Evolutionary conservation across 1,284 basidiomycete species (phyloP), one percentile per base, ranked within the genome.

Genomic region (Sparassis latifolia): DNA sequence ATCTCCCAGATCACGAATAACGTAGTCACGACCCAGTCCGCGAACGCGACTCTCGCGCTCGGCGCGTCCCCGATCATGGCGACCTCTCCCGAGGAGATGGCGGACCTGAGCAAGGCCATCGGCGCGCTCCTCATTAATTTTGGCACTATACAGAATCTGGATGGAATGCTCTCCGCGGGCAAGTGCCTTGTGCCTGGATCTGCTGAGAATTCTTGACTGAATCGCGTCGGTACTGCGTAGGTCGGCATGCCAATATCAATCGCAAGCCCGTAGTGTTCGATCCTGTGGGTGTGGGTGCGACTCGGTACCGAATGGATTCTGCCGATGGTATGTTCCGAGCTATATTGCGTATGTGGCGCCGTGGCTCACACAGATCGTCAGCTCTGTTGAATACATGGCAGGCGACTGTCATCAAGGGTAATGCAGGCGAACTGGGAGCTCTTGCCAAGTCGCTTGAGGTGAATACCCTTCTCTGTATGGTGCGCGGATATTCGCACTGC

Each of bases 1-100:
- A 6, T 44, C 30, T 35, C 35, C 12, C 59, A 95, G 86, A 92
- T 96, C 58, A 96, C 94, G 2, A 96, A 96, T 62, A 85, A 79
- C 47, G 94, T 97, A 33, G 92, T 93, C 30, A 84, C 87, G 27
- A 94, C 86, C 33, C 91, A 96, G 71, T 92, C 88, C 2, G 93
- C 94, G 20, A 98, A 97, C 66, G 80, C 90, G 2, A 95, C 94
- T 0, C 77, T 98, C 6, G 92, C 93, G 0, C 67, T 97, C 4
- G 89, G 90, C 33, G 92, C 86, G 10, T 93, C 90, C 48, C 95
- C 95, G 1, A 96, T 97, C 65, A 98, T 97, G 94, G 89, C 92
- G 4, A 86, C 86, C 32, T 82, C 86, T 35, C 78, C 85, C 0
- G 74, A 80, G 55, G 95, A 98, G 66, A 92, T 93, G 72, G 77